A percentile compares a stretch with the other conserved stretches of the same genome.
phyloP scores from a whole-genome alignment of 2,329 filamentous ascomycete species.

The Ophiostoma quercus region DNA sequence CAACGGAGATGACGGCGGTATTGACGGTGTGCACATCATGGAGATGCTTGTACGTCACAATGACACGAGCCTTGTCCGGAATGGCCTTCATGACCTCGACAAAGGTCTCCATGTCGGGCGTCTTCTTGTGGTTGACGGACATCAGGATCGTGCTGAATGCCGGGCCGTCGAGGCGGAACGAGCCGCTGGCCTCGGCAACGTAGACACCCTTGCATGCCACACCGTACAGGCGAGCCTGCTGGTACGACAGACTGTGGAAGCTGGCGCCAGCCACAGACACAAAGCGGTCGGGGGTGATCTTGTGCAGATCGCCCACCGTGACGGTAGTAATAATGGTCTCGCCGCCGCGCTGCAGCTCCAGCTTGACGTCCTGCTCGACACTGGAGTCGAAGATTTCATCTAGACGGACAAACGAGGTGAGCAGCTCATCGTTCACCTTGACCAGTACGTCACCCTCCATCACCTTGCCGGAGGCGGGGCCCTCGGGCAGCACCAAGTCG shows the following conservation, averaged over 20 bases:
- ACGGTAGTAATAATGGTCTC: constrained; percentile 81
- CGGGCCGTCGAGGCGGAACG: constrained; percentile 87
- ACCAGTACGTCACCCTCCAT: constrained; percentile 92
- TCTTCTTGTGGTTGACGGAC: constrained; percentile 85
- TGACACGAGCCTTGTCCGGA: constrained; percentile 74
- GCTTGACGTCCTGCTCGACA: constrained; percentile 69
- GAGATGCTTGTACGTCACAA: constrained; percentile 93
- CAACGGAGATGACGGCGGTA: constrained; percentile 85
- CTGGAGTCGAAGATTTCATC: constrained; percentile 88
- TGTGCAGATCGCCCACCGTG: constrained; percentile 81
- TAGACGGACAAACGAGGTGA: constrained; percentile 87
- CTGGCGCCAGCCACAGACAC: constrained; percentile 89
- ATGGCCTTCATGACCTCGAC: constrained; percentile 86
- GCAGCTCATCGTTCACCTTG: constrained; percentile 86
- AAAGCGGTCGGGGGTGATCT: constrained; percentile 92
- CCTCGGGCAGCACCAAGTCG: constrained; percentile 87
- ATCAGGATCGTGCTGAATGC: constrained; percentile 93
- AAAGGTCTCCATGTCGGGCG: constrained; percentile 80
- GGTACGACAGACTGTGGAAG: constrained; percentile 95
- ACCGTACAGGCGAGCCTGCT: constrained; percentile 92
- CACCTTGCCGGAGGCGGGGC: constrained; percentile 78
- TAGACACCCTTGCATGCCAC: constrained; percentile 90
- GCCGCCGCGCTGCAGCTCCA: constrained; percentile 84
- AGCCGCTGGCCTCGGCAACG: constrained; percentile 89
- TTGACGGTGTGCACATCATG: constrained; percentile 90